These are phyloP conservation scores for Malus hybrid DNA, from an alignment of 331 rosid genomes.

Conservation along the genomic window DNA sequence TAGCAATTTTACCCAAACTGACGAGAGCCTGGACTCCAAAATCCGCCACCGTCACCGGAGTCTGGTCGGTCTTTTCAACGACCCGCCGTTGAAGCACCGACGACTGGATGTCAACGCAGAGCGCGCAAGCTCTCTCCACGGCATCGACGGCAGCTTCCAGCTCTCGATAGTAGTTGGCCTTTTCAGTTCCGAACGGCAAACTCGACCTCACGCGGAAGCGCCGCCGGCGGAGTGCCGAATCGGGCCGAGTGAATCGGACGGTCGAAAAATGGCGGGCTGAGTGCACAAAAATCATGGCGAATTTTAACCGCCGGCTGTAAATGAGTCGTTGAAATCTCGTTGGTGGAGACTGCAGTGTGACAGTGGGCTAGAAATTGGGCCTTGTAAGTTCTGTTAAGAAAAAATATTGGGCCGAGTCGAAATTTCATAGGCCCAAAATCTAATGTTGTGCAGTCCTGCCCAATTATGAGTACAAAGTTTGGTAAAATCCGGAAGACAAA, in stretches of 20 bases:
- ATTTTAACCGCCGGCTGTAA: not conserved
- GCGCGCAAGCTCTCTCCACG: slow-evolving; percentile 60
- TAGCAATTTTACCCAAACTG: slow-evolving; percentile 59
- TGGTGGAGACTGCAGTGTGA: not conserved
- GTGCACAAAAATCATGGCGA: slow-evolving; percentile 32
- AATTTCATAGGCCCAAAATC: not conserved
- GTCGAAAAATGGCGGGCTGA: slow-evolving; percentile 34
- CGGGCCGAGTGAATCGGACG: slow-evolving; percentile 20
- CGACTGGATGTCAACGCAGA: slow-evolving; percentile 61
- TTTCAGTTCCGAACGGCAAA: slow-evolving; percentile 41
- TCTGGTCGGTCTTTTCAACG: slow-evolving; percentile 57
- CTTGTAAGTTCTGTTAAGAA: too few species aligned
- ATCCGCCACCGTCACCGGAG: slow-evolving; percentile 88
- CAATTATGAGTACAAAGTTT: too few species aligned
- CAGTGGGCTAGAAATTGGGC: not conserved
- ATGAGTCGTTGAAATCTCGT: not conserved
- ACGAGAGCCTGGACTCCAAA: slow-evolving; percentile 90
- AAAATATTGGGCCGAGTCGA: not conserved
- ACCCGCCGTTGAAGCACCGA: slow-evolving; percentile 35
- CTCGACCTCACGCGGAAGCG: slow-evolving; percentile 53
- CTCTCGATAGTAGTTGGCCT: slow-evolving; percentile 50
- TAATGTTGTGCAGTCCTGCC: too few species aligned
- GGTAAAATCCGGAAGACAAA: not conserved
- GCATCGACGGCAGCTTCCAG: slow-evolving; percentile 72
- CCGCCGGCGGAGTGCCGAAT: not conserved